phyloP scores from a whole-genome alignment of 768 basidiomycete genomes.

The Suillus weaverae region DNA sequence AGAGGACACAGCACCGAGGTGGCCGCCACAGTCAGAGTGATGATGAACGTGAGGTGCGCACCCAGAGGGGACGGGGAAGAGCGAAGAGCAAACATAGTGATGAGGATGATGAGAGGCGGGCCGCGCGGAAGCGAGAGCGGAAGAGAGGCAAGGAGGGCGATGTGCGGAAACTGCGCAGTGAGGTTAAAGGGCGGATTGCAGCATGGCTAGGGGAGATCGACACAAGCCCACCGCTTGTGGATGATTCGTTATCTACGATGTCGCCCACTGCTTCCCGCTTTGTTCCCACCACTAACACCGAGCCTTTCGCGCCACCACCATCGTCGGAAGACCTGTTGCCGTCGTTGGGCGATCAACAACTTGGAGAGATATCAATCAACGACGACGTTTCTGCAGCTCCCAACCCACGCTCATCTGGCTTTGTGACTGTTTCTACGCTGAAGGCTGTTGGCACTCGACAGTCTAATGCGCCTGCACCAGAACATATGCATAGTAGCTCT shows the following conservation, averaged over 20 bases:
- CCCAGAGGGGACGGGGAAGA: constrained; percentile 28
- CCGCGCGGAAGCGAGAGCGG: constrained; percentile 16
- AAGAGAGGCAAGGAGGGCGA: constrained; percentile 37
- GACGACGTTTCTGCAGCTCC: constrained; percentile 41
- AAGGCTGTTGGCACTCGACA: constrained; percentile 27
- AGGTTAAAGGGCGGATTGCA: constrained; percentile 71
- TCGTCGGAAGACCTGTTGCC: constrained; percentile 22
- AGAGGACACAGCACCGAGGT: constrained; percentile 32
- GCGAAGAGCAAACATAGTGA: constrained; percentile 28
- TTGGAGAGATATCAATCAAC: constrained; percentile 9
- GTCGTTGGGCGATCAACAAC: constrained; percentile 11
- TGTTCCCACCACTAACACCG: constrained; percentile 24
- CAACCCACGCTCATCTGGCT: constrained; percentile 76
- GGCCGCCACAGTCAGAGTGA: constrained; percentile 28
- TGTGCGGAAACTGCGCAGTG: constrained; percentile 37
- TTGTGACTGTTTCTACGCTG: constrained; percentile 62
- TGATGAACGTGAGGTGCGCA: constrained; percentile 31
- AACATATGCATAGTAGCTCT: too few relatives aligned
- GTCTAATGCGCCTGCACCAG: constrained; percentile 1
- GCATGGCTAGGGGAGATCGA: constrained; percentile 76
- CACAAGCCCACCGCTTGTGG: constrained; percentile 46
- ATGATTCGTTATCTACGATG: constrained; percentile 36
- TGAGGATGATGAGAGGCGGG: constrained; percentile 27
- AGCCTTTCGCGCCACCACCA: constrained; percentile 19
- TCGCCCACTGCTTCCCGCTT: constrained; percentile 32